phyloP scores from a whole-genome alignment of 2,329 filamentous ascomycete genomes.

The Macroventuria anomochaeta region DNA sequence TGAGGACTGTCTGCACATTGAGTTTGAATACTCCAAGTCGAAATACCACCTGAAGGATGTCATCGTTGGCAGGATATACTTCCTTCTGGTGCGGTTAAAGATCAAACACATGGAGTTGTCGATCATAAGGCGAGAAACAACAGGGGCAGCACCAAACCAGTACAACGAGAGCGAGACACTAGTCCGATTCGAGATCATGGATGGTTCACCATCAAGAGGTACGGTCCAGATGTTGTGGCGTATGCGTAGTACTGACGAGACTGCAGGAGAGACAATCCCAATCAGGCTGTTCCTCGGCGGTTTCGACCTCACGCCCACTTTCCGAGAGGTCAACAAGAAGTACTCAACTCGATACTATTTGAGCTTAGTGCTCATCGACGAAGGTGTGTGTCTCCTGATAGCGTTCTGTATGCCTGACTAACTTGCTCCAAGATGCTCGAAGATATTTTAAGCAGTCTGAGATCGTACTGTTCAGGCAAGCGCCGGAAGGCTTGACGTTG shows the following conservation, averaged over 20 bases:
- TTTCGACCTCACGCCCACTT: constrained; percentile 96
- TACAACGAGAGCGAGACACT: constrained; percentile 99
- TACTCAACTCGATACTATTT: constrained; percentile 98
- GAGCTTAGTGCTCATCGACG: constrained; percentile 92
- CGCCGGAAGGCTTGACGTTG: constrained; percentile 57
- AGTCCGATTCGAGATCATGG: constrained; percentile 99
- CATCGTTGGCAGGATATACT: constrained; percentile 98
- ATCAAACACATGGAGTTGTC: constrained; percentile 99
- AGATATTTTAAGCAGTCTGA: constrained; percentile 99
- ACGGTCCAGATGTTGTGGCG: constrained; percentile 45
- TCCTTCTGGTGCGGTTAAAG: constrained; percentile 93
- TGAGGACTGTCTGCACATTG: constrained; percentile 98
- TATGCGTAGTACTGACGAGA: constrained; percentile 26
- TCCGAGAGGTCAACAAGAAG: constrained; percentile 99
- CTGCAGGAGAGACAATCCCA: constrained; percentile 81
- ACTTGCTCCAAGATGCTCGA: constrained; percentile 73
- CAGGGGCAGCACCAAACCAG: constrained; percentile 94
- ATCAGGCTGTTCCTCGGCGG: constrained; percentile 96
- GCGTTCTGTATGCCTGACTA: neutral
- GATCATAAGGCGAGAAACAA: constrained; percentile 96
- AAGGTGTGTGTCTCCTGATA: constrained; percentile 63
- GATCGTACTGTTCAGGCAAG: constrained; percentile 92
- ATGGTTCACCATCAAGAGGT: constrained; percentile 95
- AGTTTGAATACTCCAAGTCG: constrained; percentile 99
- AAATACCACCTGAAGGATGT: constrained; percentile 99